Percentiles rank a stretch among this genome's conserved stretches.
Evolutionary conservation across 805 yeast genomes (phyloP).

Genomic region (Komagataella ulmi): DNA sequence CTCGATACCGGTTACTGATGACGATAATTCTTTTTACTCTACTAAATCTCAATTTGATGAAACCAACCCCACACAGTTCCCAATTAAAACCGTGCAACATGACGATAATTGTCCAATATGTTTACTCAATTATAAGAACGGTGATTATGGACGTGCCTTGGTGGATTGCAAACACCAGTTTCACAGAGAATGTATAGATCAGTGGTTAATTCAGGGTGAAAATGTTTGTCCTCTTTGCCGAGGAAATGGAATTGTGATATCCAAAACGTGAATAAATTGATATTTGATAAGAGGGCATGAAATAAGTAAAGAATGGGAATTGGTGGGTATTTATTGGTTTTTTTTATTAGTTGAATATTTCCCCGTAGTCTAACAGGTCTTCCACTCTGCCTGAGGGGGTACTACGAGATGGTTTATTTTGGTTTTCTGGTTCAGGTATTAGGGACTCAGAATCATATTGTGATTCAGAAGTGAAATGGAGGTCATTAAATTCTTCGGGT

Average conservation of each 20-base stretch:
- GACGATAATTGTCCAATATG: slow-evolving; percentile 39
- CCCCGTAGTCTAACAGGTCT: not conserved
- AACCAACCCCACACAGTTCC: not conserved
- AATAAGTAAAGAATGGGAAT: not conserved
- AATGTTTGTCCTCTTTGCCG: slow-evolving; percentile 51
- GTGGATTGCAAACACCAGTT: slow-evolving; percentile 33
- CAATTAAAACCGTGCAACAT: slow-evolving; percentile 3
- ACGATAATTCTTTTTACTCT: not conserved
- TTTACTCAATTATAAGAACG: slow-evolving; percentile 29
- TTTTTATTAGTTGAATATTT: not conserved
- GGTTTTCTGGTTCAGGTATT: not conserved
- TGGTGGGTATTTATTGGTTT: not conserved
- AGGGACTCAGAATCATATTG: not conserved
- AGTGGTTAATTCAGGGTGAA: slow-evolving; percentile 38
- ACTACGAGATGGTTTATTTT: not conserved
- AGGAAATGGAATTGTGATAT: slow-evolving; percentile 19
- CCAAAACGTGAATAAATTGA: not conserved
- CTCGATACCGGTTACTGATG: not conserved
- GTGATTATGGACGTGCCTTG: slow-evolving; percentile 33
- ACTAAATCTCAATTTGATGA: not conserved
- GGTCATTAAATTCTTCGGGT: not conserved
- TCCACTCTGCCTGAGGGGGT: not conserved
- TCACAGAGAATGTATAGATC: slow-evolving; percentile 44
- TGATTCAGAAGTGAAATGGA: not conserved
- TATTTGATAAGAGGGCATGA: not conserved